Evolutionary conservation across 352 stramenopile species (phyloP).

Genomic region (Globisporangium spinosum): DNA sequence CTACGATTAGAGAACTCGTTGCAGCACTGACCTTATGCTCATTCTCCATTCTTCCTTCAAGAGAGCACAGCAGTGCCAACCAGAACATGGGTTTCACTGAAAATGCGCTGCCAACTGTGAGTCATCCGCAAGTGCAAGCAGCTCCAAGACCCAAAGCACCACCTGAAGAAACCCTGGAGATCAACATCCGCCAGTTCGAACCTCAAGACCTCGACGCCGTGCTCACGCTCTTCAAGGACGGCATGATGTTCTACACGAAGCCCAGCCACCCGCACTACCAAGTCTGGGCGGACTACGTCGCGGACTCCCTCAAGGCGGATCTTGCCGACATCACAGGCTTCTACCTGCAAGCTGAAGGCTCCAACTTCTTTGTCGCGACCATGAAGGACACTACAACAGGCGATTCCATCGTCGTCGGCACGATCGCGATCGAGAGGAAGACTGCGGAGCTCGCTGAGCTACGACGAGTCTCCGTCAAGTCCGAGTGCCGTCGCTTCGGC

Average conservation of each 20-base stretch:
- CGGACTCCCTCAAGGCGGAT: slow-evolving; percentile 9
- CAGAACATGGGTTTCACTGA: neutral
- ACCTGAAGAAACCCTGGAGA: neutral
- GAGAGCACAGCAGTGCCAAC: neutral
- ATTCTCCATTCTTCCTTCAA: neutral
- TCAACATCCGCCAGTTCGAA: slow-evolving; percentile 19
- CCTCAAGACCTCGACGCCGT: slow-evolving; percentile 6
- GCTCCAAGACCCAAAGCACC: neutral
- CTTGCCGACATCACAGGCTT: slow-evolving; percentile 13
- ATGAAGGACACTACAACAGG: neutral
- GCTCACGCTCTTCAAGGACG: slow-evolving; percentile 16
- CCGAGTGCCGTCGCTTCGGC: slow-evolving; percentile 10
- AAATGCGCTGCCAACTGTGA: neutral
- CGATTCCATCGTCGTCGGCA: slow-evolving; percentile 6
- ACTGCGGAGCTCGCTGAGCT: slow-evolving; percentile 5
- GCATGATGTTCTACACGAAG: slow-evolving; percentile 19
- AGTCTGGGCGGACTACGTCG: slow-evolving; percentile 11
- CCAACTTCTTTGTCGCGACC: slow-evolving; percentile 30
- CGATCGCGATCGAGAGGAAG: slow-evolving; percentile 12
- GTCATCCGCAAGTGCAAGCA: neutral
- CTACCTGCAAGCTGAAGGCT: slow-evolving; percentile 14
- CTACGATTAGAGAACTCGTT: too few relatives aligned
- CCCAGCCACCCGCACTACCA: slow-evolving; percentile 1
- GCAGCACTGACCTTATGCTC: neutral
- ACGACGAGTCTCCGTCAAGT: slow-evolving; percentile 10